These are phyloP conservation scores for Helotiales sp. DNA, from an alignment of 2,329 filamentous ascomycete genomes.

Conservation along the genomic window DNA sequence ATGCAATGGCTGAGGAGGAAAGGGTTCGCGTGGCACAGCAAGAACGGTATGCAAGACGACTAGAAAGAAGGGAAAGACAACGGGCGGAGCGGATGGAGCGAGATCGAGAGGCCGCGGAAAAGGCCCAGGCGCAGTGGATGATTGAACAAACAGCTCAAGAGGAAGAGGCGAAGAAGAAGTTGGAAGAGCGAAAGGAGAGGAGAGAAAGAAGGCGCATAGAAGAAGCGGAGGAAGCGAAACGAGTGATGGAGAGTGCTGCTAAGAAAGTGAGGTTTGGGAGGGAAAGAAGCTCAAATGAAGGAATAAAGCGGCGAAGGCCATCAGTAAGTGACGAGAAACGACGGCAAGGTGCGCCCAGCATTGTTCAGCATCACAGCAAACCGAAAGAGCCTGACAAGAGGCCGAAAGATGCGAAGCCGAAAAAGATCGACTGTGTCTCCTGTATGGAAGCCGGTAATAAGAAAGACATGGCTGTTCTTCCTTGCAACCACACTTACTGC, in stretches of 20 bases:
- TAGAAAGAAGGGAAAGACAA: conserved; percentile 4
- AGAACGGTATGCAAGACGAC: conserved; percentile 5
- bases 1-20: conserved; percentile 9
- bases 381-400: conserved; percentile 8
- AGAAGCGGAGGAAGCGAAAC: not conserved
- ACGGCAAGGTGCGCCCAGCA: conserved; percentile 1
- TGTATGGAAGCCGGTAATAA: conserved; percentile 22
- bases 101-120: conserved; percentile 10
- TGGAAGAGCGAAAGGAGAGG: conserved; percentile 3
- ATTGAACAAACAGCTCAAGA: conserved; percentile 5
- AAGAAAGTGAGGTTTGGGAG: conserved; percentile 4
- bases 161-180: conserved; percentile 5
- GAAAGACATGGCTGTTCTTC: conserved; percentile 13
- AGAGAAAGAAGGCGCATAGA: conserved; percentile 7
- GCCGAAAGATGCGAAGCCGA: not conserved
- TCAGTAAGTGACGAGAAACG: conserved; percentile 2
- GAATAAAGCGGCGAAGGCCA: not conserved
- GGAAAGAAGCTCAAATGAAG: not conserved
- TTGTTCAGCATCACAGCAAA: not conserved
- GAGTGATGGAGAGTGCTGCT: conserved; percentile 1
- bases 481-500: conserved; percentile 26
- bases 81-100: conserved; percentile 1
- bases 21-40: conserved; percentile 4
- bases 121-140: conserved; percentile 8
- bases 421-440: conserved; percentile 20